Base-by-base conservation (phyloP, 441 rosid species). In the Eutrema salsugineum region DNA sequence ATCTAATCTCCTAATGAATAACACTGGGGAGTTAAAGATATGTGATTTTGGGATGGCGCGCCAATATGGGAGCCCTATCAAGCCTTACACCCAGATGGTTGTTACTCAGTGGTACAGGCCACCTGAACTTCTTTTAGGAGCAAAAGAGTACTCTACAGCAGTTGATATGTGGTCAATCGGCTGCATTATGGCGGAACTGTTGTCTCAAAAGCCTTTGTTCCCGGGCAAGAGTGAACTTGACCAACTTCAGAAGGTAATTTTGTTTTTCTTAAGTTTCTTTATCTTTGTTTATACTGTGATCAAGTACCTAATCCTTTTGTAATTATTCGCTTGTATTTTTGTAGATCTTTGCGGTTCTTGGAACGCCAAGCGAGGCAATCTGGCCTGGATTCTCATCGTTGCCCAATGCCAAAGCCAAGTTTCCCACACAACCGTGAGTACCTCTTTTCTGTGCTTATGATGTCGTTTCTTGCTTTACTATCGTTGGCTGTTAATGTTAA, bases 81-180 rank as follows among this genome's bases (percentile, higher is more conserved):
- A 92, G 82, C 87, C 93, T 2, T 90, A 86, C 78, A 88, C 97
- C 35, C 75, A 85, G 36, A 75, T 86, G 63, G 97, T 90, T 74
- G 84, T 92, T 17, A 87, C 96, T 48, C 66, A 85, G 60, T 88
- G 89, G 91, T 92, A 92, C 81, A 87, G 97, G 86, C 73, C 73
- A 22, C 97, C 96, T 9, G 97, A 90, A 75, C 93, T 88, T 51
- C 80, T 92, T 2, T 71, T 90, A 17, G 97, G 93, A 75, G 85
- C 89, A 20, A 86, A 92, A 61, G 61, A 83, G 71, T 90, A 92
- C 72, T 90, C 96, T 17, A 88, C 93, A 20, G 93, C 93, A 30
- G 77, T 90, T 66, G 97, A 92, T 80, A 90, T 92, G 96, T 92
- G 97, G 97, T 92, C 96, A 4, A 73, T 90, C 12, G 97, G 97